phyloP scores from a whole-genome alignment of 192 early-diverging fungal species.

The Kickxella alabastrina region DNA sequence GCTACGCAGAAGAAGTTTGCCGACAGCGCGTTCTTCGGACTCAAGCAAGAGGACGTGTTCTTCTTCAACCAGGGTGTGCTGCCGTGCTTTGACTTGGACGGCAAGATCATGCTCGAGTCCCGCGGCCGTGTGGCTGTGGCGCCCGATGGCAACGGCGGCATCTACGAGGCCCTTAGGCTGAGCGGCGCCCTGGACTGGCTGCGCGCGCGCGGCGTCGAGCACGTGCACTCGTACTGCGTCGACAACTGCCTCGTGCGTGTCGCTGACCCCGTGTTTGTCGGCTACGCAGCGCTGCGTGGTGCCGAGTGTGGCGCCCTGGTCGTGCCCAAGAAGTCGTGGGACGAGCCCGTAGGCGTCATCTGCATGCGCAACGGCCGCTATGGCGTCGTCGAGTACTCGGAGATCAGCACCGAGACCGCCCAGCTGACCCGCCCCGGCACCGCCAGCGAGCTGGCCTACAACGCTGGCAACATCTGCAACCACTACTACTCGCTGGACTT shows the following conservation, averaged over 20 bases:
- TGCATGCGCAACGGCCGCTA: constrained; percentile 79
- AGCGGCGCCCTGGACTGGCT: constrained; percentile 81
- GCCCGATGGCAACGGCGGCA: constrained; percentile 90
- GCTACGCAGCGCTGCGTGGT: constrained; percentile 82
- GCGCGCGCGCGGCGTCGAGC: constrained; percentile 76
- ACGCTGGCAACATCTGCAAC: constrained; percentile 97
- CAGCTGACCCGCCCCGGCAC: constrained; percentile 59
- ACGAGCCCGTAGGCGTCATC: constrained; percentile 94
- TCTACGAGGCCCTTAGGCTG: constrained; percentile 86
- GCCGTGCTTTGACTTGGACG: constrained; percentile 88
- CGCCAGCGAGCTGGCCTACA: constrained; percentile 67
- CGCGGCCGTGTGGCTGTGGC: constrained; percentile 75
- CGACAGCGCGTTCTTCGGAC: constrained; percentile 82
- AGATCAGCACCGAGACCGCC: constrained; percentile 78
- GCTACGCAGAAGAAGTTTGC: constrained; percentile 80
- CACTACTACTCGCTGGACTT: constrained; percentile 96
- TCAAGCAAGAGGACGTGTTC: constrained; percentile 76
- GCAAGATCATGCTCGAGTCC: constrained; percentile 87
- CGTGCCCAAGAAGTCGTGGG: constrained; percentile 80
- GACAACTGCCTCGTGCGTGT: constrained; percentile 98
- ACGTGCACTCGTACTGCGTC: constrained; percentile 93
- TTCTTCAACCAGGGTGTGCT: constrained; percentile 97
- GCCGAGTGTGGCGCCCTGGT: constrained; percentile 95
- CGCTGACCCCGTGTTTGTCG: constrained; percentile 94
- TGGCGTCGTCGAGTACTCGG: constrained; percentile 95